Conservation (phyloP, 768 basidiomycete genomes). For the Tulasnella sp. region DNA sequence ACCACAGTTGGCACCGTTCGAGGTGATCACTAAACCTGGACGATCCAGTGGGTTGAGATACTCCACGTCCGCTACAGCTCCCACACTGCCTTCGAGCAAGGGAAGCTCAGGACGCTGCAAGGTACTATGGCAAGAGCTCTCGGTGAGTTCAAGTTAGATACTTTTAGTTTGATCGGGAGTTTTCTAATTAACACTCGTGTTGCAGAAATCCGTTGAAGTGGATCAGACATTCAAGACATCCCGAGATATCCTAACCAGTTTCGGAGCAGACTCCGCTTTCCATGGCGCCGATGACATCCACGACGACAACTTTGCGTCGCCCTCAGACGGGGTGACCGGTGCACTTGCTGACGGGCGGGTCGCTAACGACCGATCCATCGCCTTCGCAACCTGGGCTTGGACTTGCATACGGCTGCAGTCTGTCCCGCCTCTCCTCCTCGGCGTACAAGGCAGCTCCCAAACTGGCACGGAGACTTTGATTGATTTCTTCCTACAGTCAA, state of each 20-base stretch:
- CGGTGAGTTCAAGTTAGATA: background rate
- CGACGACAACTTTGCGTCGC: slow-evolving; percentile 1
- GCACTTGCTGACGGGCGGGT: background rate
- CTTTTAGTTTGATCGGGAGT: background rate
- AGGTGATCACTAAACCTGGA: slow-evolving; percentile 15
- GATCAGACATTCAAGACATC: background rate
- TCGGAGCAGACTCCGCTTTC: background rate
- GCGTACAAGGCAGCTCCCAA: background rate
- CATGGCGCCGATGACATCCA: background rate
- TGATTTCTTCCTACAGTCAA: slow-evolving; percentile 13
- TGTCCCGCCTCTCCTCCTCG: background rate
- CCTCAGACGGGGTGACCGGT: background rate
- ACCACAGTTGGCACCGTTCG: slow-evolving; percentile 6
- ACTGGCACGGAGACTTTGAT: background rate
- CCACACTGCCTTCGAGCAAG: background rate
- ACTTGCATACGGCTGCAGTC: background rate
- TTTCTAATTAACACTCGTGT: too few species aligned
- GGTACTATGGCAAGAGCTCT: slow-evolving; percentile 1
- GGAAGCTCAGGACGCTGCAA: background rate
- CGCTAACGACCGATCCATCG: background rate
- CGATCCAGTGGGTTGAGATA: slow-evolving; percentile 12
- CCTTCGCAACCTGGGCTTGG: background rate
- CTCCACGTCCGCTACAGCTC: slow-evolving; percentile 15
- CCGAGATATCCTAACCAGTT: background rate
- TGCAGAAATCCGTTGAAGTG: background rate